Evolutionary conservation across 768 basidiomycete genomes (phyloP), one percentile per base, ranked within the genome.

Genomic region (Phanerochaete carnosa): DNA sequence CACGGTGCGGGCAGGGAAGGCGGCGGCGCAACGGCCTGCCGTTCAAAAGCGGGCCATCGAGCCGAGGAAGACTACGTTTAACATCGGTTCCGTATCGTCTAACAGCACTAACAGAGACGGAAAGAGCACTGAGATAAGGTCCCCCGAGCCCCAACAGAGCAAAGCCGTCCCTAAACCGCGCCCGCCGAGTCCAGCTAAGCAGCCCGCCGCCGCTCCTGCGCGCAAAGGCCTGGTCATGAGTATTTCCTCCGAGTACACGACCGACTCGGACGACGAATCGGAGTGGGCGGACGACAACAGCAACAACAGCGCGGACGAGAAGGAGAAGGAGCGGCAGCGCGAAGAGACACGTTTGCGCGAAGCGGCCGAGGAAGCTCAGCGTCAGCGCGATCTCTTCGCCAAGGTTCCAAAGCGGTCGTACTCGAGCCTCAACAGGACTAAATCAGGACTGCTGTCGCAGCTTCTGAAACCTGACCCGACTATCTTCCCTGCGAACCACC

Each of bases 381-480:
- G 84, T 19, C 82, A 88, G 64, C 80, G 82, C 29, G 88, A 93
- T 15, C 77, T 93, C 77, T 88, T 90, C 67, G 79, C 82, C 62
- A 92, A 92, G 73, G 78, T 86, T 15, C 89, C 89, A 1, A 79
- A 82, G 55, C 74, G 81, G 29, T 88, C 85, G 32, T 89, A 88
- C 68, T 80, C 83, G 55, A 84, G 84, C 61, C 72, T 80, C 70
- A 85, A 71, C 67, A 84, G 73, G 56, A 76, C 80, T 11, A 73
- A 75, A 50, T 82, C 81, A 9, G 90, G 90, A 3, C 71, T 89
- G 45, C 74, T 92, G 57, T 83, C 83, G 28, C 84, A 84, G 70
- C 73, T 93, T 45, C 79, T 93, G 78, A 87, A 92, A 63, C 91
- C 90, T 0, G 82, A 88, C 66, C 86, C 87, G 22, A 68, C 75